Conservation (phyloP, 257 asterid genomes). For the Petunia axillaris region DNA sequence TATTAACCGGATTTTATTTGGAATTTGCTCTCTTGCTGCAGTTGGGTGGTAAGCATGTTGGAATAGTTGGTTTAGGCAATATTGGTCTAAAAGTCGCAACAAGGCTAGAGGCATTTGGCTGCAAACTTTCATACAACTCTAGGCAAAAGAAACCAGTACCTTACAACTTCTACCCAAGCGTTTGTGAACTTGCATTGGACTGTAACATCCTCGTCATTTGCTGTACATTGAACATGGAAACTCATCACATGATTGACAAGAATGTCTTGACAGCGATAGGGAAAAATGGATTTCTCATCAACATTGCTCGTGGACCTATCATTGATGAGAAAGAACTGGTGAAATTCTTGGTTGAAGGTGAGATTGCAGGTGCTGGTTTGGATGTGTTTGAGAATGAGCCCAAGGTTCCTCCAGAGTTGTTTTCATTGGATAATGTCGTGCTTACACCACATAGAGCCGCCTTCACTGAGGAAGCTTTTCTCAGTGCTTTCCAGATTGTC, state of each 20-base stretch:
- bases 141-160: conserved; percentile 36
- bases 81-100: conserved; percentile 37
- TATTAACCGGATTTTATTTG: too few species aligned
- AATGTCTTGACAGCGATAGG: conserved; percentile 43
- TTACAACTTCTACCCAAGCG: conserved; percentile 29
- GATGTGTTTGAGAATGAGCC: conserved; percentile 76
- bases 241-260: conserved; percentile 39
- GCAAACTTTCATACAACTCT: conserved; percentile 48
- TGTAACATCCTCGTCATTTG: conserved; percentile 37
- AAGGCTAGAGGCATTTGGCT: conserved; percentile 44
- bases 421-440: conserved; percentile 34
- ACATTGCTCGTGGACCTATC: conserved; percentile 44
- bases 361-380: conserved; percentile 63
- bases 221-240: conserved; percentile 34
- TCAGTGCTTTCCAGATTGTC: conserved; percentile 40
- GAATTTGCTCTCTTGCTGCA: conserved; percentile 8
- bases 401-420: conserved; percentile 44
- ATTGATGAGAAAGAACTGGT: conserved; percentile 59
- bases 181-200: conserved; percentile 32
- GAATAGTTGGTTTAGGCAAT: conserved; percentile 41
- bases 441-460: conserved; percentile 39
- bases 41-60: conserved; percentile 37
- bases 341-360: conserved; percentile 46
- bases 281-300: conserved; percentile 39
- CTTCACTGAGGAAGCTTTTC: conserved; percentile 45